A percentile compares a stretch with the other conserved stretches of the same genome.
Conservation (phyloP, 2,329 filamentous ascomycete genomes). For the Canariomyces notabilis region DNA sequence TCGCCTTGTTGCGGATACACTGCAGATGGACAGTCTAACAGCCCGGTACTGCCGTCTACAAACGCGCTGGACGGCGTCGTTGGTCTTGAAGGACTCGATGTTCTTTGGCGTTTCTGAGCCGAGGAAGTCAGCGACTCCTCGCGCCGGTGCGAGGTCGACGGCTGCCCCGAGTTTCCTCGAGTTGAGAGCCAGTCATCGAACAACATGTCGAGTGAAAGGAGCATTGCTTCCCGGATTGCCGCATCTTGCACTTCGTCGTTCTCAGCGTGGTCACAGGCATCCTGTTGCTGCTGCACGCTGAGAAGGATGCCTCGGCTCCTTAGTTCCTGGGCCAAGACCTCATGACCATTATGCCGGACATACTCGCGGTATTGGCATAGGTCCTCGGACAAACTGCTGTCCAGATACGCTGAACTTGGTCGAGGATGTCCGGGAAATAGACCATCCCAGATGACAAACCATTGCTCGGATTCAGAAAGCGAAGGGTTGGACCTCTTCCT, state of each 20-base stretch:
- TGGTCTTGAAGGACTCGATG: too few relatives aligned
- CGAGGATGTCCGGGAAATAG: conserved; percentile 17
- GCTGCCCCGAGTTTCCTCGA: neutral
- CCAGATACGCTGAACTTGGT: conserved; percentile 5
- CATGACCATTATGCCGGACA: neutral
- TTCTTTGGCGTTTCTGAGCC: too few relatives aligned
- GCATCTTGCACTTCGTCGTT: neutral
- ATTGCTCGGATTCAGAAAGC: conserved; percentile 25
- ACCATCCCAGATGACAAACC: conserved; percentile 29
- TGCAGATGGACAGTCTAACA: too few relatives aligned
- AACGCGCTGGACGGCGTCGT: too few relatives aligned
- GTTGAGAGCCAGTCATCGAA: neutral
- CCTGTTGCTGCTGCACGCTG: neutral
- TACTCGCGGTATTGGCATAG: conserved; percentile 4
- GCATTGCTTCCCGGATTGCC: neutral
- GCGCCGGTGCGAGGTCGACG: neutral
- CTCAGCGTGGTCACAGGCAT: neutral
- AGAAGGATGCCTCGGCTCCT: neutral
- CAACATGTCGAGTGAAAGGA: neutral
- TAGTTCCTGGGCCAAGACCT: neutral
- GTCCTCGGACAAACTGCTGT: conserved; percentile 5
- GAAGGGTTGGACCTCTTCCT: conserved; percentile 15
- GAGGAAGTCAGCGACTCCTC: too few relatives aligned
- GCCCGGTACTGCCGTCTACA: too few relatives aligned
- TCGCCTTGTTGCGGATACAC: too few relatives aligned